Conservation (phyloP, 306 rosid species). For the Parietaria judaica region DNA sequence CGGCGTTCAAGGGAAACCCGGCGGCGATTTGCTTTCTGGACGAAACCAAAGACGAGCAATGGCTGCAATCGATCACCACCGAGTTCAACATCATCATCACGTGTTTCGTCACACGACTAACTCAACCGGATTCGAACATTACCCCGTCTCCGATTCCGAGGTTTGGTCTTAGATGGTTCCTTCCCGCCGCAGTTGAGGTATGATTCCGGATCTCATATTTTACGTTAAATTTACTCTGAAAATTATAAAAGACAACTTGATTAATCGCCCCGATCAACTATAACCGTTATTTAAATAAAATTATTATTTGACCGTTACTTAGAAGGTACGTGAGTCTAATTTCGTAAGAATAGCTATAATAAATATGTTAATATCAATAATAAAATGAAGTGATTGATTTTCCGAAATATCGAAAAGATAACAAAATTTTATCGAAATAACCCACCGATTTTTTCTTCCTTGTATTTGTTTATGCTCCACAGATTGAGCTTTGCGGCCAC, state of each 20-base stretch:
- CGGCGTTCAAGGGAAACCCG: constrained; percentile 67
- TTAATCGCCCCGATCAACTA: no score
- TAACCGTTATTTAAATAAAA: no score
- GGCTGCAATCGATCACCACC: constrained; percentile 54
- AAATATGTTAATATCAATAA: no score
- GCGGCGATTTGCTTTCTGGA: constrained; percentile 64
- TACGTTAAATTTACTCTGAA: background rate
- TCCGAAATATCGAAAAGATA: no score
- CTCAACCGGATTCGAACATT: constrained; percentile 2
- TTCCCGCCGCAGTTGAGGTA: constrained; percentile 55
- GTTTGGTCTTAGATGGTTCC: constrained; percentile 73
- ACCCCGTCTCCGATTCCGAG: constrained; percentile 27
- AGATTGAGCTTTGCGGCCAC: constrained; percentile 83
- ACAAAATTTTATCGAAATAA: no score
- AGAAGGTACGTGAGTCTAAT: no score
- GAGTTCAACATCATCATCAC: background rate
- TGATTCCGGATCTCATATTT: background rate
- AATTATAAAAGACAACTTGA: background rate
- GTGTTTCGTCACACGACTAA: constrained; percentile 5
- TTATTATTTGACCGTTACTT: no score
- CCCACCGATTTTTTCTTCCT: background rate
- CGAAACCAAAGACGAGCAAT: constrained; percentile 41
- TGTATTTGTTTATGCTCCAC: constrained; percentile 6
- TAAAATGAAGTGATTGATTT: no score
- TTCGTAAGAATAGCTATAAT: no score